A percentile compares a stretch with the other conserved stretches of the same genome.
Evolutionary conservation across 2,329 filamentous ascomycete genomes (phyloP).

Genomic region (Colletotrichum camelliae): DNA sequence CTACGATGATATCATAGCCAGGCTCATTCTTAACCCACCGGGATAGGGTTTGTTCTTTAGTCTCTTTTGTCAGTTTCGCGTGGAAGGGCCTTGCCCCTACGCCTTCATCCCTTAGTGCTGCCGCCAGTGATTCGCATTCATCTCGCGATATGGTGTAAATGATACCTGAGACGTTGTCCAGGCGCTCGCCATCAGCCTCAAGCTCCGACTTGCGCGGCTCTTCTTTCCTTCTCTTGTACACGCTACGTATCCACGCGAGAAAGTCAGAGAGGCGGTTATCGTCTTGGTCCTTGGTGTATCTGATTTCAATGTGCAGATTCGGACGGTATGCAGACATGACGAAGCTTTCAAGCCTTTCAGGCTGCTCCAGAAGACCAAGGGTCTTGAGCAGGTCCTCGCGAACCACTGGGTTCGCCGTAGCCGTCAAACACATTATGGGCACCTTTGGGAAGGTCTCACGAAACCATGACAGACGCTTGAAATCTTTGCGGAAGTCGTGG

Average conservation of each 20-base stretch:
- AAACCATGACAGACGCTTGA: slow-evolving; percentile 88
- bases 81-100: slow-evolving; percentile 79
- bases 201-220: slow-evolving; percentile 66
- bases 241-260: slow-evolving; percentile 74
- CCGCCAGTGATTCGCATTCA: slow-evolving; percentile 75
- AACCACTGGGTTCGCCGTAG: slow-evolving; percentile 84
- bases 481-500: slow-evolving; percentile 94
- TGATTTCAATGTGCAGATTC: slow-evolving; percentile 90
- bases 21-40: slow-evolving; percentile 76
- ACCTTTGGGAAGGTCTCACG: slow-evolving; percentile 81
- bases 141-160: slow-evolving; percentile 80
- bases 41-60: slow-evolving; percentile 73
- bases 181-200: slow-evolving; percentile 53
- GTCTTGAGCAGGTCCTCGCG: slow-evolving; percentile 82
- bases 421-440: slow-evolving; percentile 91
- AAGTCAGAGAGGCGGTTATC: slow-evolving; percentile 77
- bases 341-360: slow-evolving; percentile 72
- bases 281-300: slow-evolving; percentile 79
- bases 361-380: slow-evolving; percentile 67
- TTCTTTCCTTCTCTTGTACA: slow-evolving; percentile 71
- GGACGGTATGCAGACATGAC: slow-evolving; percentile 83
- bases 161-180: slow-evolving; percentile 74
- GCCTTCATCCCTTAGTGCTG: slow-evolving; percentile 68
- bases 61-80: slow-evolving; percentile 69
- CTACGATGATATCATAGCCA: slow-evolving; percentile 90